Conservation (phyloP, 225 moss, liverwort and hornwort genomes). For the Asterella californica region DNA sequence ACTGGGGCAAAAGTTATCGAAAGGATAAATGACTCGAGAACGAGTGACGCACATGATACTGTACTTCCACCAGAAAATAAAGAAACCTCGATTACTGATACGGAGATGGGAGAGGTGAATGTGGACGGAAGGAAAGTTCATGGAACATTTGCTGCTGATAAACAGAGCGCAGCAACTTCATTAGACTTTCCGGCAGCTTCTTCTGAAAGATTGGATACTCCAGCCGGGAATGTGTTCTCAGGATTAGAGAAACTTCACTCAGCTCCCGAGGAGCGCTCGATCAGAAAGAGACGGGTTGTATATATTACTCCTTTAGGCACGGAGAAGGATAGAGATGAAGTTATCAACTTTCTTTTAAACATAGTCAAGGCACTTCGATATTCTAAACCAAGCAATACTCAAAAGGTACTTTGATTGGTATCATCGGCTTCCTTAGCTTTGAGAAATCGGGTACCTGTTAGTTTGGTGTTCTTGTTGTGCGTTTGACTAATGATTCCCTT, state of each 20-base stretch:
- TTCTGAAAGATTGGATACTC: conserved; percentile 27
- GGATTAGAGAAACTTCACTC: conserved; percentile 46
- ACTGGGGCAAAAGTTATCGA: conserved; percentile 25
- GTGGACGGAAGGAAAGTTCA: conserved; percentile 22
- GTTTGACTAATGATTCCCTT: background rate
- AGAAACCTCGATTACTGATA: conserved; percentile 13
- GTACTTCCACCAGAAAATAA: conserved; percentile 8
- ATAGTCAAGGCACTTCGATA: conserved; percentile 81
- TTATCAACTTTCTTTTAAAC: conserved; percentile 73
- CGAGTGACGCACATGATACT: conserved; percentile 20
- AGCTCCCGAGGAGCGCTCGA: conserved; percentile 53
- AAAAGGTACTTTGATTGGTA: conserved; percentile 47
- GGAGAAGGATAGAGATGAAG: conserved; percentile 73
- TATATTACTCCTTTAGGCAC: conserved; percentile 66
- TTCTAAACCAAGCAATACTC: conserved; percentile 74
- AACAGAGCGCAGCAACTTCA: conserved; percentile 22
- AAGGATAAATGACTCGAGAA: conserved; percentile 27
- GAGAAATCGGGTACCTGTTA: background rate
- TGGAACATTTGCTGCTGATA: conserved; percentile 19
- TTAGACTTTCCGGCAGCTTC: conserved; percentile 22
- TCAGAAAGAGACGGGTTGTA: conserved; percentile 60
- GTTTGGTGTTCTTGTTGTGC: background rate
- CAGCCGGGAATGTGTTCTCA: conserved; percentile 25
- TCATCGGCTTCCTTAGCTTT: background rate
- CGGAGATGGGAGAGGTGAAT: conserved; percentile 26